phyloP scores from a whole-genome alignment of 805 yeast species.

The Lipomyces chichibuensis region DNA sequence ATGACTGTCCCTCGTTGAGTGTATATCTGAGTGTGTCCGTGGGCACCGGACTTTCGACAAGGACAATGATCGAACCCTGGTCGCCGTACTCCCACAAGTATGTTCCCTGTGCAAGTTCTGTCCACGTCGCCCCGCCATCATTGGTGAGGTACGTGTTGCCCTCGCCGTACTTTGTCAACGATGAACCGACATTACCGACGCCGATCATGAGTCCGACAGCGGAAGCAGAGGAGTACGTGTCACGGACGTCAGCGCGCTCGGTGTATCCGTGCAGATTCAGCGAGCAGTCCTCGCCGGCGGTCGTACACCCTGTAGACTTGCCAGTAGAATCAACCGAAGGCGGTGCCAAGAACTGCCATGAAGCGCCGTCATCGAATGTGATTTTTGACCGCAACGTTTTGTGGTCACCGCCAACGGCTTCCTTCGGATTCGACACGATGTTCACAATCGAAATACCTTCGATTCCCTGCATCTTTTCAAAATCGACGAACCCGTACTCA shows the following conservation, averaged over 20 bases:
- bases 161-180: constrained; percentile 53
- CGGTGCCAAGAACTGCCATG: constrained; percentile 74
- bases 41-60: constrained; percentile 61
- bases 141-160: constrained; percentile 73
- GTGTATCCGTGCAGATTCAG: constrained; percentile 89
- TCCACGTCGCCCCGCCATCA: constrained; percentile 95
- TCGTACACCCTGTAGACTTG: constrained; percentile 56
- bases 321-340: constrained; percentile 69
- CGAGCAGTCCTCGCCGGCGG: constrained; percentile 64
- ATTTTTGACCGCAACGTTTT: constrained; percentile 73
- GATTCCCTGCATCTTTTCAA: constrained; percentile 76
- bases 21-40: constrained; percentile 69
- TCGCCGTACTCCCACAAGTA: constrained; percentile 97
- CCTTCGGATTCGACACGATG: constrained; percentile 60
- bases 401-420: constrained; percentile 41
- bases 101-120: constrained; percentile 69
- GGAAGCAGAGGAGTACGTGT: constrained; percentile 82
- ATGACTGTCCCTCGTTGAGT: constrained; percentile 74
- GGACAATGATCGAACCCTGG: constrained; percentile 81
- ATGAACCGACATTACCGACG: constrained; percentile 88
- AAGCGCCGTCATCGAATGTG: constrained; percentile 88
- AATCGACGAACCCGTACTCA: constrained; percentile 76
- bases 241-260: constrained; percentile 80
- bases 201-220: constrained; percentile 88
- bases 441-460: constrained; percentile 86